Base-by-base conservation (phyloP, 2,329 filamentous ascomycete genomes). In the Dactylellina sp. region DNA sequence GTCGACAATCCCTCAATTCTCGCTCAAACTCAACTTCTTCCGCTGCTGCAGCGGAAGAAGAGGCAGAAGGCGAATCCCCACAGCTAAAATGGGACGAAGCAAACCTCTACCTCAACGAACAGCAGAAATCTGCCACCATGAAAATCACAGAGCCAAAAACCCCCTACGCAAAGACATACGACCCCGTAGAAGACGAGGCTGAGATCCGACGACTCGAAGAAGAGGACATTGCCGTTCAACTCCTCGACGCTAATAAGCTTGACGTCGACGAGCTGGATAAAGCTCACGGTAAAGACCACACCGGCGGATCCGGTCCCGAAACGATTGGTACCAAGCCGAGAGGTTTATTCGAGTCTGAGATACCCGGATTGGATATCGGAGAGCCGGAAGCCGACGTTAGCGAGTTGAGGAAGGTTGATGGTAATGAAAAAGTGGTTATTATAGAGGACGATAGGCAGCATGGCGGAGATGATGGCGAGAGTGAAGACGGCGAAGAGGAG, bases 141-240 rank as follows among this genome's bases (percentile, higher is more conserved):
- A 99, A 98, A 85, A 99, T 99, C 77, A 91, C 93, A 77, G 95
- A 99, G 84, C 95, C 95, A 75, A 99, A 99, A 86, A 99, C 95
- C 6, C 95, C 95, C 2, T 99, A 94, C 81, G 95, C 92, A 37
- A 91, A 90, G 80, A 92, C 93, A 79, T 97, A 97, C 82, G 91
- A 98, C 80, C 93, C 93, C 2, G 81, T 88, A 44, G 92, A 97
- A 79, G 94, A 98, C 76, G 92, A 92, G 57, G 90, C 89, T 35
- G 92, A 95, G 79, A 80, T 87, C 22, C 76, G 79, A 4, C 81
- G 84, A 76, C 82, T 91, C 76, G 89, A 96, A 79, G 88, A 90
- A 2, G 86, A 91, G 64, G 89, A 91, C 25, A 66, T 71, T 37
- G 25, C 77, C 39, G 71, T 78, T 24, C 66, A 77, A 53, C 55